These are phyloP conservation scores for Xylariomycetidae sp. DNA, from an alignment of 2,329 filamentous ascomycete genomes.

Conservation along the genomic window DNA sequence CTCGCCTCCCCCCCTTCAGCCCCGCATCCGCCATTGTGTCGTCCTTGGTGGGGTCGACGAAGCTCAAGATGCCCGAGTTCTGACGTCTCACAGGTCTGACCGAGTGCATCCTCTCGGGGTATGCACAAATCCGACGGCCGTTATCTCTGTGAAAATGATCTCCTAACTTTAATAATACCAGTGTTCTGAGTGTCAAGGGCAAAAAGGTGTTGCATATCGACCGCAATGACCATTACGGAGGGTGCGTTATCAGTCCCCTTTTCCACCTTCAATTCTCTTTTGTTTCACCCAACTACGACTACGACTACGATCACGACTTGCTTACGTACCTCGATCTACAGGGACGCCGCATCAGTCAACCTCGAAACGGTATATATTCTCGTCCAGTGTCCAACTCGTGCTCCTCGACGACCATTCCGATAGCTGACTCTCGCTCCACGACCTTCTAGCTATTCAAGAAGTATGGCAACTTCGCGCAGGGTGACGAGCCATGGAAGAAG, in stretches of 20 bases:
- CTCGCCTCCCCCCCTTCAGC: constrained; percentile 26
- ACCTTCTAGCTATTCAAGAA: constrained; percentile 74
- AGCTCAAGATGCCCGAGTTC: no score
- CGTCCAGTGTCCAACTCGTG: constrained; percentile 4
- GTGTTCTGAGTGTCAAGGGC: constrained; percentile 95
- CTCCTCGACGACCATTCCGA: constrained; percentile 1
- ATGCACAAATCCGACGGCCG: no score
- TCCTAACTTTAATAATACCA: constrained; percentile 29
- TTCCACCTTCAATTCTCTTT: constrained; percentile 18
- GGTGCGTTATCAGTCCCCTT: constrained; percentile 52
- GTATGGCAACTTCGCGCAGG: constrained; percentile 75
- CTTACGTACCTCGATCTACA: constrained; percentile 33
- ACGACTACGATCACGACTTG: no score
- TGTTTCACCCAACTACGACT: no score
- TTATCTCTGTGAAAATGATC: no score
- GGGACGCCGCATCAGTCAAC: constrained; percentile 94
- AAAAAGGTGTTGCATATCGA: constrained; percentile 99
- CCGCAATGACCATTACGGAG: constrained; percentile 97
- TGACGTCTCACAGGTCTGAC: constrained; percentile 96
- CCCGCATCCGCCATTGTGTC: constrained; percentile 26
- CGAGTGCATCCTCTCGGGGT: constrained; percentile 98
- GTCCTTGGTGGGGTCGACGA: no score
- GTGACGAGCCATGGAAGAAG: constrained; percentile 95
- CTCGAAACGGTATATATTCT: constrained; percentile 71
- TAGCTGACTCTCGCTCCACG: constrained; percentile 8